phyloP scores from a whole-genome alignment of 2,329 filamentous ascomycete species.

The Teratosphaeriaceae sp. region DNA sequence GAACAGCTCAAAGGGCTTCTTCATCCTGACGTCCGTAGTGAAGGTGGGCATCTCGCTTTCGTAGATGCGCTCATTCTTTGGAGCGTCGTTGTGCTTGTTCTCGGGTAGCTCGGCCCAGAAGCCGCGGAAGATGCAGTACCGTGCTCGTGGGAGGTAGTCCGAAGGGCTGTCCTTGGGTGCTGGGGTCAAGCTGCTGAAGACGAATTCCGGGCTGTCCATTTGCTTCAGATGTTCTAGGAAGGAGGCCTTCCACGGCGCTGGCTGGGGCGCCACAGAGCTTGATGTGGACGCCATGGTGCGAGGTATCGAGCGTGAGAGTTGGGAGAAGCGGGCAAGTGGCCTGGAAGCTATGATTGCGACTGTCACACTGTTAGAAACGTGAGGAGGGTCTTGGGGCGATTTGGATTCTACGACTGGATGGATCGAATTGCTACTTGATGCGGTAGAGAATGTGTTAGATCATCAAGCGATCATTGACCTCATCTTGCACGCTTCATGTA shows the following conservation, averaged over 20 bases:
- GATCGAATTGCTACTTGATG: too few relatives aligned
- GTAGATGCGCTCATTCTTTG: constrained; percentile 62
- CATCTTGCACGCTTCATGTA: not conserved
- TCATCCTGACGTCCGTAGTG: constrained; percentile 84
- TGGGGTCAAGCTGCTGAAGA: constrained; percentile 44
- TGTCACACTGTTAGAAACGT: not conserved
- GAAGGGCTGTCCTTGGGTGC: constrained; percentile 36
- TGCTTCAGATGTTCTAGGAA: constrained; percentile 45
- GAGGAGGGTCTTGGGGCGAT: too few relatives aligned
- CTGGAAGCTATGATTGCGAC: constrained; percentile 25
- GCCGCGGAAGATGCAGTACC: constrained; percentile 79
- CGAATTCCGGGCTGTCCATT: constrained; percentile 45
- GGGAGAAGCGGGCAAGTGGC: constrained; percentile 32
- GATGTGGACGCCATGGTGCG: constrained; percentile 42
- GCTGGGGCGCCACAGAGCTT: constrained; percentile 27
- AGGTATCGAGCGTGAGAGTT: constrained; percentile 32
- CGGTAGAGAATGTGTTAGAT: too few relatives aligned
- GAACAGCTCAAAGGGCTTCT: constrained; percentile 69
- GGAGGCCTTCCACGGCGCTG: constrained; percentile 46
- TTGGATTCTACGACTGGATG: too few relatives aligned
- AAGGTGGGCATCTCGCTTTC: constrained; percentile 74
- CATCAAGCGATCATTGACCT: constrained; percentile 1
- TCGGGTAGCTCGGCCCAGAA: constrained; percentile 69
- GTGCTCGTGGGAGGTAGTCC: constrained; percentile 50
- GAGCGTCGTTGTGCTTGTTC: constrained; percentile 66